phyloP scores from a whole-genome alignment of 2,329 filamentous ascomycete species.

The Fusarium sp. region DNA sequence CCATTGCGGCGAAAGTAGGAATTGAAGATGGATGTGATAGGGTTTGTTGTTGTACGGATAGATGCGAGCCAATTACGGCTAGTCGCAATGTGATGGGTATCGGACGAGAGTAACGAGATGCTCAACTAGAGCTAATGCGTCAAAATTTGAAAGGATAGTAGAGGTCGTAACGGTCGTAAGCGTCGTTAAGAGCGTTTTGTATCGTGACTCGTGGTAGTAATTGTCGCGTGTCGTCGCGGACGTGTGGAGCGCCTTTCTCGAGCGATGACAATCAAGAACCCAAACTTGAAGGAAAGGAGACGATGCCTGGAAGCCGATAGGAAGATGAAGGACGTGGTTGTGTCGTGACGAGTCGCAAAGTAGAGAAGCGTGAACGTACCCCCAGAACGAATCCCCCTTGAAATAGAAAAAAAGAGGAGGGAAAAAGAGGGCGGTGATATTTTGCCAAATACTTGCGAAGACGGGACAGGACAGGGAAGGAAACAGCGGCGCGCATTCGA shows the following conservation, averaged over 20 bases:
- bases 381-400: slow-evolving; percentile 35
- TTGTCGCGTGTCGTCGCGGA: slow-evolving; percentile 44
- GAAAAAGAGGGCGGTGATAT: slow-evolving; percentile 37
- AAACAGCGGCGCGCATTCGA: slow-evolving; percentile 37
- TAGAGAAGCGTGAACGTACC: slow-evolving; percentile 34
- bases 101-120: slow-evolving; percentile 6
- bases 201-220: slow-evolving; percentile 39
- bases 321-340: slow-evolving; percentile 18
- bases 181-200: slow-evolving; percentile 45
- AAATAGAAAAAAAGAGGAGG: slow-evolving; percentile 25
- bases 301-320: slow-evolving; percentile 7
- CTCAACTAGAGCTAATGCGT: slow-evolving; percentile 9
- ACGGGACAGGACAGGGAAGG: slow-evolving; percentile 23
- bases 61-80: slow-evolving; percentile 11
- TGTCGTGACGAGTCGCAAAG: slow-evolving; percentile 38
- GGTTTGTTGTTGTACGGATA: slow-evolving; percentile 4
- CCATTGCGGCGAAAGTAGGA: slow-evolving; percentile 48
- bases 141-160: slow-evolving; percentile 29
- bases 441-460: slow-evolving; percentile 39
- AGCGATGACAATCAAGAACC: slow-evolving; percentile 20
- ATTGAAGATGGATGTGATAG: slow-evolving; percentile 9
- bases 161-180: slow-evolving; percentile 49
- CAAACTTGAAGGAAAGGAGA: slow-evolving; percentile 28
- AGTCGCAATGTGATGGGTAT: slow-evolving; percentile 17
- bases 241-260: slow-evolving; percentile 38